These are phyloP conservation scores for Domatiomyces globalis DNA, from an alignment of 2,329 filamentous ascomycete species.

Conservation along the genomic window DNA sequence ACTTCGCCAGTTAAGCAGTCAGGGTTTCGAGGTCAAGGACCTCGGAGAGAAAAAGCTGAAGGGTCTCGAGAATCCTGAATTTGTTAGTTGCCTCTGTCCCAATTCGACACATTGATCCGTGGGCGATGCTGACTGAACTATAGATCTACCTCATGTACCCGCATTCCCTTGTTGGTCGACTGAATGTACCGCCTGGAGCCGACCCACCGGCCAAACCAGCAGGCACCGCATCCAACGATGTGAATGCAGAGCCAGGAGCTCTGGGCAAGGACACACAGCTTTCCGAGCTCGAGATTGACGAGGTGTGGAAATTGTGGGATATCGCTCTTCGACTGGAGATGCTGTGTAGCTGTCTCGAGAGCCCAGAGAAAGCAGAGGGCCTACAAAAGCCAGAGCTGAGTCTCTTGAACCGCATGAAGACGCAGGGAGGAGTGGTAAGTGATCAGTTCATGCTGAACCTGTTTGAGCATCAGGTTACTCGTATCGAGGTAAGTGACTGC, in stretches of 20 bases:
- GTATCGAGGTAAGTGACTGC: constrained; percentile 65
- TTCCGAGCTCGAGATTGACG: constrained; percentile 61
- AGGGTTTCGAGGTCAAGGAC: constrained; percentile 94
- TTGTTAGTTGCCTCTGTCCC: constrained; percentile 22
- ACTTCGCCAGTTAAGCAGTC: constrained; percentile 68
- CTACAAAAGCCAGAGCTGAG: constrained; percentile 71
- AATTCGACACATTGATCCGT: no score
- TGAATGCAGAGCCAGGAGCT: constrained; percentile 36
- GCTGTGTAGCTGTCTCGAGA: constrained; percentile 79
- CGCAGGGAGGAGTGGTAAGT: constrained; percentile 66
- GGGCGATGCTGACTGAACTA: background rate
- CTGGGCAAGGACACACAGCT: constrained; percentile 50
- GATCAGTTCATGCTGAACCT: constrained; percentile 80
- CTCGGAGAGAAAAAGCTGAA: constrained; percentile 91
- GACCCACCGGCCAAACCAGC: constrained; percentile 20
- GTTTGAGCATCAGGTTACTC: constrained; percentile 84
- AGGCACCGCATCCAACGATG: constrained; percentile 26
- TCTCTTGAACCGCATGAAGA: constrained; percentile 60
- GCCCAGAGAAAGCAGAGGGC: constrained; percentile 37
- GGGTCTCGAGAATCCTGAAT: constrained; percentile 91
- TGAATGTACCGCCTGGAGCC: constrained; percentile 23
- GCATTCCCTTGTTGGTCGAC: constrained; percentile 65
- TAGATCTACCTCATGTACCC: constrained; percentile 84
- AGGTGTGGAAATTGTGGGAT: constrained; percentile 81
- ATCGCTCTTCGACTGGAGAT: constrained; percentile 82